Conservation (phyloP, 192 early-diverging fungal species). For the Jimgerdemannia lactiflua region DNA sequence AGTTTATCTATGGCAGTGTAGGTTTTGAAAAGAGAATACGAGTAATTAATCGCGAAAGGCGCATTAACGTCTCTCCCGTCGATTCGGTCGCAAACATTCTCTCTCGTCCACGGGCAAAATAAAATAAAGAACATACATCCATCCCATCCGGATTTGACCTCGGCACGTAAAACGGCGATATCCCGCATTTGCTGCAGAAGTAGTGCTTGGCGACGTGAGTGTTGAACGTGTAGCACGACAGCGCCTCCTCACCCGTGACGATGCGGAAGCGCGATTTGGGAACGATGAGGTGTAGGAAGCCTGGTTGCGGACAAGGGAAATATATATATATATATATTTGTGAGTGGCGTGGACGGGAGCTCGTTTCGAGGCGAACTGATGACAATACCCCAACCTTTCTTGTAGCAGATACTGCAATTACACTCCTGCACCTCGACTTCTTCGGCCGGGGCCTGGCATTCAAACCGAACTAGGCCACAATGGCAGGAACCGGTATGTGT, state of each 20-base stretch:
- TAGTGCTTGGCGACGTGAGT: not conserved
- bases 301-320: not conserved
- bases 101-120: not conserved
- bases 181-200: conserved; percentile 2
- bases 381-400: not conserved
- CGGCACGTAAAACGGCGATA: not conserved
- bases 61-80: not conserved
- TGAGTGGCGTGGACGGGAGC: too few species aligned
- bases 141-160: not conserved
- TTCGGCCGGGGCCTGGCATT: not conserved
- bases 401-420: not conserved
- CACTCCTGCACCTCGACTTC: not conserved
- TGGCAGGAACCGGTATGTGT: not conserved
- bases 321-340: too few species aligned
- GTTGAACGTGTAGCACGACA: conserved; percentile 2
- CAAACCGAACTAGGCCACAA: conserved; percentile 1
- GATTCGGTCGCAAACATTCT: not conserved
- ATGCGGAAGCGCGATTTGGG: not conserved
- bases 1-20: not conserved
- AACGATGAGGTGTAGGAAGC: not conserved
- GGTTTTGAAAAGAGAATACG: not conserved
- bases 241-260: not conserved
- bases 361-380: not conserved
- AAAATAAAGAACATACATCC: not conserved
- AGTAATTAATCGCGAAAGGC: not conserved